Conservation (phyloP, 1,284 basidiomycete species). For the Boletellus dicymbophilus region DNA sequence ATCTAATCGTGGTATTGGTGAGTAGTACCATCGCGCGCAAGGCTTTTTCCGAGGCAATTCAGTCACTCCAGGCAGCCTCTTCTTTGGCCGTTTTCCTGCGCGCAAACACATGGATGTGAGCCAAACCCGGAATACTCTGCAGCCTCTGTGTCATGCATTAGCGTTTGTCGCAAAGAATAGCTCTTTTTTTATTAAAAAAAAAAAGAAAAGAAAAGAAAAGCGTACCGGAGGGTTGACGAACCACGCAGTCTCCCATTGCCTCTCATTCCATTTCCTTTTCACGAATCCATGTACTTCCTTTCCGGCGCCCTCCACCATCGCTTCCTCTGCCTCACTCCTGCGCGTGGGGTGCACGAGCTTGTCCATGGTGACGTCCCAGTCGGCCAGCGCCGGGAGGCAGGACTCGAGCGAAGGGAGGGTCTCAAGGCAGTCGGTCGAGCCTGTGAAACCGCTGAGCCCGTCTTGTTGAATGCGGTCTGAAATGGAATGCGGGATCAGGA, state of each 20-base stretch:
- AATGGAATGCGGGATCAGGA: constrained; percentile 46
- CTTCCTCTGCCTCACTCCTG: constrained; percentile 52
- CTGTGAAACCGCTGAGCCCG: constrained; percentile 80
- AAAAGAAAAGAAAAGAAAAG: too few relatives aligned
- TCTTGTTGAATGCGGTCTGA: constrained; percentile 54
- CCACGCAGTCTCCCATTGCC: constrained; percentile 82
- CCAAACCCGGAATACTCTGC: constrained; percentile 76
- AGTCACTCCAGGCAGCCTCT: constrained; percentile 17
- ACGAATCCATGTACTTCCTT: constrained; percentile 64
- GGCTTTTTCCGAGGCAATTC: constrained; percentile 1
- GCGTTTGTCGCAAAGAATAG: too few relatives aligned
- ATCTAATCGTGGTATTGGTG: too few relatives aligned
- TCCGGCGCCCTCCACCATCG: constrained; percentile 51
- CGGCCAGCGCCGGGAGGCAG: constrained; percentile 59
- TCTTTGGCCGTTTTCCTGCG: constrained; percentile 43
- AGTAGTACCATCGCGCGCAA: not conserved
- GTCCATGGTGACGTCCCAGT: constrained; percentile 69
- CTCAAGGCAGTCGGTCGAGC: constrained; percentile 65
- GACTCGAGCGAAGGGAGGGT: constrained; percentile 63
- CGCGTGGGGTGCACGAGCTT: constrained; percentile 47
- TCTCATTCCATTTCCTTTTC: constrained; percentile 60
- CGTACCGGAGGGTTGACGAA: constrained; percentile 83
- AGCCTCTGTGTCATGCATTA: constrained; percentile 61
- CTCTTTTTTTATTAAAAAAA: too few relatives aligned
- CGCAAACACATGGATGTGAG: constrained; percentile 82